phyloP scores from a whole-genome alignment of 2,329 filamentous ascomycete species.

The Stachybotrys chlorohalonatus region DNA sequence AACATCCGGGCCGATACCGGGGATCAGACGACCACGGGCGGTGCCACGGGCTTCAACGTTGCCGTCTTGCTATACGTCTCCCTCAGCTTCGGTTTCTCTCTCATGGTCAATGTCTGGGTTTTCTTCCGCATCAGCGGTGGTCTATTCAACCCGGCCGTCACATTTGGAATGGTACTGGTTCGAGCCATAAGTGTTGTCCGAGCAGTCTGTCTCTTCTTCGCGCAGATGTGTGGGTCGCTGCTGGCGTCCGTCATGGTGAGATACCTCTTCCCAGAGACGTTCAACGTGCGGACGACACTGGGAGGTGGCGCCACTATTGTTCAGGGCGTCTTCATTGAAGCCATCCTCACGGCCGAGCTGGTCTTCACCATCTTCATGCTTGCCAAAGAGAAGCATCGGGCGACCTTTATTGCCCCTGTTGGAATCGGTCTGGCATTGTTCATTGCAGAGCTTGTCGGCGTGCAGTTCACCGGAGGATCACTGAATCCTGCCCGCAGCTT shows the following conservation, averaged over 20 bases:
- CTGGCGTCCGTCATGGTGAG: conserved; percentile 30
- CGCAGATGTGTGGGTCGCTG: conserved; percentile 41
- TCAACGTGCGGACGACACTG: conserved; percentile 32
- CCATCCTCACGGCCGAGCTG: conserved; percentile 37
- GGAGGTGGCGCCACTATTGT: conserved; percentile 27
- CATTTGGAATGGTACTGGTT: conserved; percentile 41
- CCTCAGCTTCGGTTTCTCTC: conserved; percentile 30
- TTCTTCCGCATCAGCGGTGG: conserved; percentile 36
- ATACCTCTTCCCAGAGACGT: conserved; percentile 31
- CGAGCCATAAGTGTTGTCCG: conserved; percentile 37
- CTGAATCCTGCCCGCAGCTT: conserved; percentile 38
- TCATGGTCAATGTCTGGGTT: conserved; percentile 37
- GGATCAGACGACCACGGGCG: conserved; percentile 29
- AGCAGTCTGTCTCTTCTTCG: conserved; percentile 34
- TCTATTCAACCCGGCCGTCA: conserved; percentile 29
- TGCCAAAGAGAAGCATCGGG: conserved; percentile 39
- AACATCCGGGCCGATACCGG: conserved; percentile 24
- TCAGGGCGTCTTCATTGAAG: conserved; percentile 41
- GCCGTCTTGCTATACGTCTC: conserved; percentile 32
- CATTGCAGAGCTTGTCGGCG: conserved; percentile 33
- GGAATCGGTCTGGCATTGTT: conserved; percentile 38
- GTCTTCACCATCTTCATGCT: conserved; percentile 42
- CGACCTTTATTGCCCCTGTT: conserved; percentile 37
- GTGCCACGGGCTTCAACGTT: conserved; percentile 32
- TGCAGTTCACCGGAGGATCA: conserved; percentile 38